A percentile compares a stretch with the other conserved stretches of the same genome.
These are phyloP conservation scores for Fusarium sp. DNA, from an alignment of 2,329 filamentous ascomycete genomes.

Conservation along the genomic window DNA sequence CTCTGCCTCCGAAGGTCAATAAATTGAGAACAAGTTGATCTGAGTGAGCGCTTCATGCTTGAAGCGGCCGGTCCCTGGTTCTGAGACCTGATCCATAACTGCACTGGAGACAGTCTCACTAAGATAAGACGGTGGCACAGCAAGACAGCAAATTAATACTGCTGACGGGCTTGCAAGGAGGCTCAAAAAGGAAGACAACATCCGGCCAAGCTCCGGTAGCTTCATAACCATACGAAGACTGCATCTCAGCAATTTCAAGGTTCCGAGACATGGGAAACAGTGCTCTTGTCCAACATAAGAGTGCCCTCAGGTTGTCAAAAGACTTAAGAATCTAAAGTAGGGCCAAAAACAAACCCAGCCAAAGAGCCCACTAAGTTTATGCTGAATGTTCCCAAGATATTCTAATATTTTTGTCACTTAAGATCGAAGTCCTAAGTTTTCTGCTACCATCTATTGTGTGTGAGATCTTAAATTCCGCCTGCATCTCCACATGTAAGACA, in stretches of 20 bases:
- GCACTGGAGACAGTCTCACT: not conserved
- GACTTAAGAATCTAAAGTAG: not conserved
- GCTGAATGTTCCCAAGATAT: not conserved
- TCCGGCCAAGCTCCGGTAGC: slow-evolving; percentile 7
- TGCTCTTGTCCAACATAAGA: not conserved
- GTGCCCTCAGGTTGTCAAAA: not conserved
- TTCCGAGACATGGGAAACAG: slow-evolving; percentile 8
- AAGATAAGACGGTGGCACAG: slow-evolving; percentile 5
- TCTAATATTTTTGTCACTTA: not conserved
- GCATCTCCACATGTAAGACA: slow-evolving; percentile 20
- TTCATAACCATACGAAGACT: slow-evolving; percentile 18
- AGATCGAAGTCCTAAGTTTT: not conserved
- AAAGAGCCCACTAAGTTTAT: not conserved
- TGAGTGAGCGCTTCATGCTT: not conserved
- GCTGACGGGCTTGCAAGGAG: slow-evolving; percentile 15
- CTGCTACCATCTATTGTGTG: not conserved
- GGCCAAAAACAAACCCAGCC: not conserved
- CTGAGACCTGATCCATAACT: not conserved
- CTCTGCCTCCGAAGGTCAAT: not conserved
- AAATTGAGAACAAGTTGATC: not conserved
- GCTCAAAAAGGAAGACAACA: slow-evolving; percentile 10
- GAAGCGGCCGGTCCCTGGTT: not conserved
- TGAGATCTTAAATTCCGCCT: slow-evolving; percentile 7
- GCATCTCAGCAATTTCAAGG: slow-evolving; percentile 1
- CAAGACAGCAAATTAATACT: slow-evolving; percentile 2